Percentiles rank a stretch among this genome's conserved stretches.
These are phyloP conservation scores for Malus fusca DNA, from an alignment of 306 rosid species.

Conservation along the genomic window DNA sequence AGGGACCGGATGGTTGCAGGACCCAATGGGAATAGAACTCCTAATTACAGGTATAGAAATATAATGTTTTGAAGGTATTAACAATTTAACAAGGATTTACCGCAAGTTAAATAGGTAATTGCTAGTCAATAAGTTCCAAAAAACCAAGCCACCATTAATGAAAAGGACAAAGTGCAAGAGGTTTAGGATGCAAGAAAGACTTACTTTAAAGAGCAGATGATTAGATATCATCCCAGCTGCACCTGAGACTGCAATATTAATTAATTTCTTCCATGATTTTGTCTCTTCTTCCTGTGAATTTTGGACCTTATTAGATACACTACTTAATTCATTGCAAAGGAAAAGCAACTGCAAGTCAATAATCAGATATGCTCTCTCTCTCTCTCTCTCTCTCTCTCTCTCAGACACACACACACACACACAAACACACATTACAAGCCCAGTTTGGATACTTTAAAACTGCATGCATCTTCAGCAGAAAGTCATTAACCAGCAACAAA, in stretches of 20 bases:
- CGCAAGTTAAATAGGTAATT: not conserved
- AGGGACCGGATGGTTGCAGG: not conserved
- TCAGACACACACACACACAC: no score
- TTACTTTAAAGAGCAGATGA: slow-evolving; percentile 91
- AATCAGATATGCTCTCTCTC: not conserved
- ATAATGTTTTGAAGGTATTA: not conserved
- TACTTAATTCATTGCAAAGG: not conserved
- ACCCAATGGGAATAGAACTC: not conserved
- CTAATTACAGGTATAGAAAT: not conserved
- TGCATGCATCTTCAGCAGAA: not conserved
- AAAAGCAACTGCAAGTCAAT: not conserved
- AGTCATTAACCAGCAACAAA: not conserved
- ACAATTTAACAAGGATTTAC: not conserved
- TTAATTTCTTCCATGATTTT: slow-evolving; percentile 78
- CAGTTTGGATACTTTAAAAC: not conserved
- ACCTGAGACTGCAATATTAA: slow-evolving; percentile 86
- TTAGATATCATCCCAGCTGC: slow-evolving; percentile 99
- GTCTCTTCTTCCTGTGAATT: slow-evolving; percentile 90
- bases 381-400: not conserved
- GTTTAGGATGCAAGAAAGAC: slow-evolving; percentile 14
- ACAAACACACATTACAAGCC: not conserved
- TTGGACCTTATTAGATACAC: not conserved
- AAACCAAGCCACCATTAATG: not conserved
- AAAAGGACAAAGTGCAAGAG: not conserved
- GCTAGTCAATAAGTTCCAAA: not conserved